Percentiles rank a stretch among this genome's conserved stretches.
phyloP scores from a whole-genome alignment of 1,284 basidiomycete species.

The Irpex sp. region DNA sequence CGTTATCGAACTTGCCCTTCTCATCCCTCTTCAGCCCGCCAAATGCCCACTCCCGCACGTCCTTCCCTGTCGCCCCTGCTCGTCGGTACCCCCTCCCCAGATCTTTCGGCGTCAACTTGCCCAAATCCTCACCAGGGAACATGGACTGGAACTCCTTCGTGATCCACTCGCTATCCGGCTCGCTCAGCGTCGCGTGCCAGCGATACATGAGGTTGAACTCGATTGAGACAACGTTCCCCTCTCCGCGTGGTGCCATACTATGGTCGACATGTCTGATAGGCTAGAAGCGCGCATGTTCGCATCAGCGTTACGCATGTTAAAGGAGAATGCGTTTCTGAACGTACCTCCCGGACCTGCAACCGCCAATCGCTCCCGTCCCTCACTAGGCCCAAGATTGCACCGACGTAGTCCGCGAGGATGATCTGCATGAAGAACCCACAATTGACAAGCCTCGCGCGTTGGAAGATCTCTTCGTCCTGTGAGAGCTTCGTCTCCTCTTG shows the following conservation, averaged over 20 bases:
- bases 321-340: background rate
- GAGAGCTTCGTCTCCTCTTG: conserved; percentile 19
- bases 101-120: conserved; percentile 4
- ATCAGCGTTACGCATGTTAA: background rate
- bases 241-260: conserved; percentile 52
- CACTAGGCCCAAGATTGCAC: conserved; percentile 62
- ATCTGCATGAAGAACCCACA: conserved; percentile 56
- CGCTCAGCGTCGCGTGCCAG: conserved; percentile 69
- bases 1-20: conserved; percentile 7
- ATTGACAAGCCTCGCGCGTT: conserved; percentile 72
- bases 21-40: conserved; percentile 10
- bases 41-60: conserved; percentile 9
- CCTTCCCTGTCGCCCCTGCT: conserved; percentile 3
- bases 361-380: conserved; percentile 56
- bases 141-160: conserved; percentile 41
- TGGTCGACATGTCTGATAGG: conserved; percentile 42
- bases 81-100: background rate
- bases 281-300: conserved; percentile 23
- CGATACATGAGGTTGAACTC: conserved; percentile 75
- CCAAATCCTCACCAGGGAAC: conserved; percentile 27
- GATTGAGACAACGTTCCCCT: conserved; percentile 68
- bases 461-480: conserved; percentile 76
- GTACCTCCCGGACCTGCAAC: conserved; percentile 57
- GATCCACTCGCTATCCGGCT: conserved; percentile 59
- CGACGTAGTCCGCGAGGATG: conserved; percentile 70